Base-by-base conservation (phyloP, 2,329 filamentous ascomycete genomes). In the Phaeosphaeriaceae sp. region DNA sequence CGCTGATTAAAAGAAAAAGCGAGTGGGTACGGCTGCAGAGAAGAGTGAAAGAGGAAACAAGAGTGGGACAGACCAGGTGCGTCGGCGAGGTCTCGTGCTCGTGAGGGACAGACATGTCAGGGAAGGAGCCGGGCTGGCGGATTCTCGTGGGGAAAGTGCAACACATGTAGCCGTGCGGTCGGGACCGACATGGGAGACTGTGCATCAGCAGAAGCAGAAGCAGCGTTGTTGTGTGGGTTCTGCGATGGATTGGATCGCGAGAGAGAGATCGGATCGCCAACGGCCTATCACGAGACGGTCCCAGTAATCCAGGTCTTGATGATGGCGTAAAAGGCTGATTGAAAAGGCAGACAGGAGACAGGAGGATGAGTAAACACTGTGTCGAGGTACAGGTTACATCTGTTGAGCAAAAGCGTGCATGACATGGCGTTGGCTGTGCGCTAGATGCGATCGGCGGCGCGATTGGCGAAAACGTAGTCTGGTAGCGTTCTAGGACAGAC, bases 181-280 rank as follows among this genome's bases (percentile, higher is more conserved):
- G 58, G 61, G 55, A 48, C 42, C 60, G 61, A 63, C 57, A 56
- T 38, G 52, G n/a, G 54, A 42, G 56, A 41, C 23, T 59, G 47
- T 54, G 56, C 58, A 64, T 66, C 63, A 61, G 63, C 65, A 66
- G 64, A 68, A 68, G 61, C 61, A 68, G 52, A n/a, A n/a, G n/a
- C n/a, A n/a, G n/a, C n/a, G n/a, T n/a, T n/a, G n/a, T n/a, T n/a
- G n/a, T n/a, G n/a, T n/a, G n/a, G n/a, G n/a, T n/a, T n/a, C n/a
- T n/a, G n/a, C n/a, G n/a, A n/a, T n/a, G n/a, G n/a, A n/a, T n/a
- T n/a, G n/a, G n/a, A n/a, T n/a, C n/a, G n/a, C n/a, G n/a, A n/a
- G n/a, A n/a, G n/a, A 64, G 56, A 61, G 58, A 55, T 53, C 42
- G 44, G 37, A 46, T 56, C 35, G 48, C 44, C n/a, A 15, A 34